Evolutionary conservation across 2,329 filamentous ascomycete species (phyloP).

Genomic region (Immersiporthe knoxdaviesiana): DNA sequence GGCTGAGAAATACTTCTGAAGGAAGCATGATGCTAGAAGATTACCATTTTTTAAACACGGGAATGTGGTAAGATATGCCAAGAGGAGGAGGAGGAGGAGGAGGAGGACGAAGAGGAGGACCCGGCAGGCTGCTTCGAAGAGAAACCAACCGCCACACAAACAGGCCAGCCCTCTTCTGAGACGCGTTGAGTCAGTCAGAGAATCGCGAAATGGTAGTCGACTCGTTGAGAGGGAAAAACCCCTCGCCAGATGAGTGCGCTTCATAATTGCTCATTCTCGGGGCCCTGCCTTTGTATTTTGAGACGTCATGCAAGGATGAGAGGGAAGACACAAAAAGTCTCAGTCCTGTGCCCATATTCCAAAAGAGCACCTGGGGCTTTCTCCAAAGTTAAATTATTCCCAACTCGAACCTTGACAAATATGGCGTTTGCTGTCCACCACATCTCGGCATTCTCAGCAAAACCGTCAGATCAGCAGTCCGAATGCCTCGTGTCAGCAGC

Average conservation of each 20-base stretch:
- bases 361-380: neutral
- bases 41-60: neutral
- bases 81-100: too few species aligned
- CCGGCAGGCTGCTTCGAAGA: neutral
- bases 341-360: neutral
- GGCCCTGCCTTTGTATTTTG: neutral
- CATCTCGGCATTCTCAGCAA: neutral
- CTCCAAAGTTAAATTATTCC: neutral
- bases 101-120: too few species aligned
- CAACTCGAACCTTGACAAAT: neutral
- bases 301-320: neutral
- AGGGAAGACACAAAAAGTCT: neutral
- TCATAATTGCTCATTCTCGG: neutral
- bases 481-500: neutral
- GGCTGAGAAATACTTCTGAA: neutral
- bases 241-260: neutral
- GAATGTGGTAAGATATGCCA: neutral
- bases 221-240: neutral
- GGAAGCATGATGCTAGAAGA: neutral
- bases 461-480: neutral
- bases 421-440: neutral
- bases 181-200: neutral
- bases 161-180: neutral
- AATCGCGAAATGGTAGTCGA: neutral
- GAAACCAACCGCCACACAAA: neutral